Evolutionary conservation across 345 rosid genomes (phyloP), one percentile per base, ranked within the genome.

Genomic region (Citrus sp.): DNA sequence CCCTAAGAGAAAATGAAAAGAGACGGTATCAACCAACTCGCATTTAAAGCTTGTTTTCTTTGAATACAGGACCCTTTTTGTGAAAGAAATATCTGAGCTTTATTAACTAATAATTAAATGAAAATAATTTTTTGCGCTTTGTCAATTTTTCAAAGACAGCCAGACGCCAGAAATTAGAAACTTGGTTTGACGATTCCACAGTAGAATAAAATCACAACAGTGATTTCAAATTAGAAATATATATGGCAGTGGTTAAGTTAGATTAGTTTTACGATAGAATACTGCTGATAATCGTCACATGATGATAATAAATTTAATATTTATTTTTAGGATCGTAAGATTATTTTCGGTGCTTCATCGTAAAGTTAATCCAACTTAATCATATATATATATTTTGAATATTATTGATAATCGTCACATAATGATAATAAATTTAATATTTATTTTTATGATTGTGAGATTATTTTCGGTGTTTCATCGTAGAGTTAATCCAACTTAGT

Each of bases 1-100:
- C 72, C 27, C 61, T 70, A 87, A 85, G 92, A 84, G 84, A 85
- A 59, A 76, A 67, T 21, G 40, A 70, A 72, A 70, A 81, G 72
- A 67, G 77, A 79, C 72, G 79, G 82, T 63, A 83, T 85, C 80
- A 76, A 79, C 88, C 81, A 82, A 84, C 80, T 84, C 83, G 88
- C 91, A 91, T 87, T 87, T 84, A 91, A 90, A 83, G 93, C 89
- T 81, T 68, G 35, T 59, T 58, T 76, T 76, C 73, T 79, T 80
- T 56, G 75, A 5, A 54, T 5, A 5, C 22, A 1, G 58, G 2
- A 6, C 22, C 58, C 58, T 54, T 18, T 54, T 18, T 54, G 22
- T 1, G 35, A 69, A 55, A 73, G 7, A 73, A 37, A 73, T 56
- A 24, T 60, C 67, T 16, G 10, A 27, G 59, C 5, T 42, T 27